Percentiles rank a stretch among this genome's conserved stretches.
Evolutionary conservation across 2,329 filamentous ascomycete genomes (phyloP).

Genomic region (Ophiostoma ulmi): DNA sequence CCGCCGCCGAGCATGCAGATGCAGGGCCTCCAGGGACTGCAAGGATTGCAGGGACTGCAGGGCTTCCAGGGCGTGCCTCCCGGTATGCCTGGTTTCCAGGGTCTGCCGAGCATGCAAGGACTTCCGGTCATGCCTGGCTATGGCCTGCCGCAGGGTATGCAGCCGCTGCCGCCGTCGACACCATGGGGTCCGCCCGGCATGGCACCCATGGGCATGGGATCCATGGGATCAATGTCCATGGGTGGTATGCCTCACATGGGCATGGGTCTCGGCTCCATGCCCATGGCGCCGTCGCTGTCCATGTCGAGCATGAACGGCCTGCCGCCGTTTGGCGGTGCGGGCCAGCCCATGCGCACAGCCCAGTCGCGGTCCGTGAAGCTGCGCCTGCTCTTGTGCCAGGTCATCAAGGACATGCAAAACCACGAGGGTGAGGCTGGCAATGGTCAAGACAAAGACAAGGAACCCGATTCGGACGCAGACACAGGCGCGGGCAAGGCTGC

Average conservation of each 20-base stretch:
- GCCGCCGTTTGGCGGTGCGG: conserved; percentile 29
- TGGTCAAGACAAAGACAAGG: conserved; percentile 25
- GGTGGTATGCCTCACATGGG: background rate
- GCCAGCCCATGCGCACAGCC: conserved; percentile 41
- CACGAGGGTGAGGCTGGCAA: conserved; percentile 26
- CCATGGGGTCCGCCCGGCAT: background rate
- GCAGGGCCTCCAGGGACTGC: conserved; percentile 5
- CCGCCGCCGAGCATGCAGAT: conserved; percentile 12
- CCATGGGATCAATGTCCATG: background rate
- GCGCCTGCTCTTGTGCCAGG: conserved; percentile 68
- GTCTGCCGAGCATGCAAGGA: conserved; percentile 5
- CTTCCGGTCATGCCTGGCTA: conserved; percentile 7
- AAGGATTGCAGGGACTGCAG: background rate
- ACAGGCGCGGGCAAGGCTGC: background rate
- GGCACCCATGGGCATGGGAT: background rate
- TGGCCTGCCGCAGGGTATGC: conserved; percentile 10
- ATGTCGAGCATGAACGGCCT: conserved; percentile 19
- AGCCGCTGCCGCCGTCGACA: background rate
- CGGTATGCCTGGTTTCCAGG: background rate
- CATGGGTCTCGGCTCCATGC: conserved; percentile 11
- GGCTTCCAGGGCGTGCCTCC: conserved; percentile 3
- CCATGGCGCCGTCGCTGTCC: conserved; percentile 12
- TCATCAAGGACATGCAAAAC: conserved; percentile 59
- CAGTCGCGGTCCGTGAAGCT: conserved; percentile 64
- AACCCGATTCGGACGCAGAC: conserved; percentile 27